Evolutionary conservation across 2,329 filamentous ascomycete species (phyloP).

Genomic region (Cladosporium austrohemisphaericum): DNA sequence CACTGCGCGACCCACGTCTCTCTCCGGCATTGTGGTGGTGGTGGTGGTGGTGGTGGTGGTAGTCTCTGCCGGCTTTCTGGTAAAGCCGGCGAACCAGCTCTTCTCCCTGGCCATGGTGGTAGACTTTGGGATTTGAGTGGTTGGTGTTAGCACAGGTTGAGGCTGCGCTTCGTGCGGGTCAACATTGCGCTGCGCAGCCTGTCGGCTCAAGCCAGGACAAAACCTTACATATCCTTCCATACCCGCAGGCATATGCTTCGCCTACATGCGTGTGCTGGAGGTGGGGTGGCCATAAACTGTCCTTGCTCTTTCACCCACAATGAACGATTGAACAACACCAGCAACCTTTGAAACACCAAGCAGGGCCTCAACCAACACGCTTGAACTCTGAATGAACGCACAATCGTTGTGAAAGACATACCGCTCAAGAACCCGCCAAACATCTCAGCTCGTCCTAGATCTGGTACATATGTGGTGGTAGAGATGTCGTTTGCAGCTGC

Average conservation of each 20-base stretch:
- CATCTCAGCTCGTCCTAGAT: background rate
- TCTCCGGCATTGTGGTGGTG: background rate
- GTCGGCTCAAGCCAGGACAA: background rate
- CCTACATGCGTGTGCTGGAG: too few relatives aligned
- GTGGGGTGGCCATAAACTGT: too few relatives aligned
- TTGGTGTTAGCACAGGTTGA: constrained; percentile 1
- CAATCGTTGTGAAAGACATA: background rate
- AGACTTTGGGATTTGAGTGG: background rate
- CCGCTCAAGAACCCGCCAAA: constrained; percentile 6
- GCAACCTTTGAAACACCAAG: too few relatives aligned
- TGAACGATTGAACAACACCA: too few relatives aligned
- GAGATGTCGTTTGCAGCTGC: too few relatives aligned
- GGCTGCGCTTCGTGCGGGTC: background rate
- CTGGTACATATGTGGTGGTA: too few relatives aligned
- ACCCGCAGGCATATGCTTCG: too few relatives aligned
- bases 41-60: background rate
- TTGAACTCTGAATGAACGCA: too few relatives aligned
- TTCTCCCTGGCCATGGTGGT: constrained; percentile 11
- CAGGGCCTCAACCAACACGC: too few relatives aligned
- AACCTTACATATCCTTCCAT: background rate
- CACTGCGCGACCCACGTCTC: background rate
- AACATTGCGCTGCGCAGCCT: background rate
- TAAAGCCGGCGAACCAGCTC: constrained; percentile 9
- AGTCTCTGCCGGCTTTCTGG: background rate
- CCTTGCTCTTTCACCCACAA: too few relatives aligned